Evolutionary conservation across 192 early-diverging fungal genomes (phyloP), one percentile per base, ranked within the genome.

Genomic region (Coemansia brasiliensis): DNA sequence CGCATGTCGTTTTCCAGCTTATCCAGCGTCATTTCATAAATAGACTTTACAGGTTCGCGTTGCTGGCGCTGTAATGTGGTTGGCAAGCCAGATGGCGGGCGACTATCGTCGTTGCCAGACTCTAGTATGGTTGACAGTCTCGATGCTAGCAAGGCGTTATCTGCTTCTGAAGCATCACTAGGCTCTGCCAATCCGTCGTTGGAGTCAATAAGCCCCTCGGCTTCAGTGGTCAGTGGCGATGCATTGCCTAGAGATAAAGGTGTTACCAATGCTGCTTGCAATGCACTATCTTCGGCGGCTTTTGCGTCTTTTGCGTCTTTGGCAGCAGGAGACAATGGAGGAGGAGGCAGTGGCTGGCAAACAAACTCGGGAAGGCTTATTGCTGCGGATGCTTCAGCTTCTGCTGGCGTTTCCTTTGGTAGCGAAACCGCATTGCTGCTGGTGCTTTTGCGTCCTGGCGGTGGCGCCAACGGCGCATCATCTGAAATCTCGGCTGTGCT

Each of bases 1-100:
- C 68, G 60, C 21, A 62, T 57, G 45, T 71, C 74, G 48, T 59
- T 56, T 50, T 76, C 74, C n/a, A 78, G 59, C 61, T 78, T 71
- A 38, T 78, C 74, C 64, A 70, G 35, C 15, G 74, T 78, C 57
- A 78, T 63, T 20, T 62, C 68, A 18, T 78, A 78, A 41, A 67
- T 69, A 1, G 72, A 69, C 48, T 58, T 59, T 11, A 58, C 44
- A 2, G 61, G 56, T 22, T 39, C 67, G 9, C 48, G 65, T 20
- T 21, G 50, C 27, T 42, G 24, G 8, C 32, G 24, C 16, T 39
- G 53, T 46, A 27, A 15, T 13, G 59, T 55, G 13, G 26, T 22
- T 37, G 44, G 38, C 24, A 15, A 17, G 3, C 16, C 35, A 7
- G 42, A 18, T 8, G 54, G 10, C n/a, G 35, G 41, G 20, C 27